These are phyloP conservation scores for Chrysanthemum makinoi DNA, from an alignment of 129 eudicot species.

Conservation along the genomic window DNA sequence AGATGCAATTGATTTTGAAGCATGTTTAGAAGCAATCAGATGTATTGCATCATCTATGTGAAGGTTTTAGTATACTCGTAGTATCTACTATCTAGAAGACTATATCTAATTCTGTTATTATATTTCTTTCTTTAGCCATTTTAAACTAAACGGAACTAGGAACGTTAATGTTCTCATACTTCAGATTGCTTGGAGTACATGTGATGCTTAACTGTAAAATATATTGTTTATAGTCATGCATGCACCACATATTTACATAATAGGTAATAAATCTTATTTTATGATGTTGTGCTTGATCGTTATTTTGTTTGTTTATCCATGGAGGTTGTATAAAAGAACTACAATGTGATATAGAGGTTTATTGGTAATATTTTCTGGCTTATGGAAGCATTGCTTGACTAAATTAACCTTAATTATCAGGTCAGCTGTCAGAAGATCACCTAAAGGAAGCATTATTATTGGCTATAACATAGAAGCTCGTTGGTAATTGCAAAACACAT, in stretches of 20 bases:
- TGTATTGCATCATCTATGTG: background rate
- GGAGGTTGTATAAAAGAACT: conserved; percentile 15
- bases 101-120: background rate
- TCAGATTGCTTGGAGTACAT: too few species aligned
- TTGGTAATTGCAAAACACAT: background rate
- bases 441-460: background rate
- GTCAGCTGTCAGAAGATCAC: background rate
- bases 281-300: conserved; percentile 1
- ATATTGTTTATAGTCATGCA: too few species aligned
- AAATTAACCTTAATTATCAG: conserved; percentile 1
- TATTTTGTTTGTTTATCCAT: background rate
- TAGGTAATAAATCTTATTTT: background rate
- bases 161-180: too few species aligned
- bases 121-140: background rate
- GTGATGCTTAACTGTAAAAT: too few species aligned
- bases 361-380: background rate
- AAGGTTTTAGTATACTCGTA: background rate
- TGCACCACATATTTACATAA: too few species aligned
- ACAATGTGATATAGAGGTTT: background rate
- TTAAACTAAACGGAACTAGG: too few species aligned
- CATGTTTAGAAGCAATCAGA: background rate
- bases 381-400: background rate
- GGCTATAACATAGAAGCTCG: conserved; percentile 1
- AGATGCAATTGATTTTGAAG: background rate
- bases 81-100: conserved; percentile 11